Conservation (phyloP, 2,329 filamentous ascomycete species). For the Ceratocystis diversiconidia region DNA sequence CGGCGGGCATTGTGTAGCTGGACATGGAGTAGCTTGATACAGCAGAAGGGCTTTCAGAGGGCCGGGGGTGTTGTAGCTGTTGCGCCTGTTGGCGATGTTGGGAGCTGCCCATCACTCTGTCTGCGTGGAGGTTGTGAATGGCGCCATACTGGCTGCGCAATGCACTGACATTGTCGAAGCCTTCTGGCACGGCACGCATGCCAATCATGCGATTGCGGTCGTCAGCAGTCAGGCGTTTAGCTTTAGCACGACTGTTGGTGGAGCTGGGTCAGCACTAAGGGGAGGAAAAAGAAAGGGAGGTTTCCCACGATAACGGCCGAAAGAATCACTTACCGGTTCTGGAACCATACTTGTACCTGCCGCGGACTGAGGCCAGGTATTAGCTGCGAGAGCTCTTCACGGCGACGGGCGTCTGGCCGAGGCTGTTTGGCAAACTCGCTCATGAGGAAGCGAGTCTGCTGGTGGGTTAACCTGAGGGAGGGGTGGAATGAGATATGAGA, state of each 20-base stretch:
- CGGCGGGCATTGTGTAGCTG: conserved; percentile 45
- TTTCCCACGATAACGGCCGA: background rate
- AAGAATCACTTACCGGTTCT: conserved; percentile 59
- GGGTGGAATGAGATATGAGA: background rate
- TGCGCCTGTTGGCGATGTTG: conserved; percentile 14
- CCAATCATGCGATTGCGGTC: conserved; percentile 58
- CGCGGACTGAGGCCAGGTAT: conserved; percentile 83
- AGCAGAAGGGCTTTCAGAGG: conserved; percentile 11
- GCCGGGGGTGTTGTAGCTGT: background rate
- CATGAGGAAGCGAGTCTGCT: conserved; percentile 95
- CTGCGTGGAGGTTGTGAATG: conserved; percentile 24
- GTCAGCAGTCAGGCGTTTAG: conserved; percentile 56
- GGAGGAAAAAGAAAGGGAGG: background rate
- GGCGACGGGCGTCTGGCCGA: conserved; percentile 81
- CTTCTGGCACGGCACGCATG: conserved; percentile 56
- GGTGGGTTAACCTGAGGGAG: conserved; percentile 63
- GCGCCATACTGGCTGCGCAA: conserved; percentile 54
- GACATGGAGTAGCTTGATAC: conserved; percentile 34
- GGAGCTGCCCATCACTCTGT: conserved; percentile 25
- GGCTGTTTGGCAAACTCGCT: conserved; percentile 92
- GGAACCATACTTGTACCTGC: conserved; percentile 97
- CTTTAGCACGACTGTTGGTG: conserved; percentile 41
- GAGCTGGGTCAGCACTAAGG: background rate
- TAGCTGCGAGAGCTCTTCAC: conserved; percentile 73
- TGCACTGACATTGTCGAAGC: conserved; percentile 56